Evolutionary conservation across 768 basidiomycete species (phyloP).

Genomic region (Boletus reticuloceps): DNA sequence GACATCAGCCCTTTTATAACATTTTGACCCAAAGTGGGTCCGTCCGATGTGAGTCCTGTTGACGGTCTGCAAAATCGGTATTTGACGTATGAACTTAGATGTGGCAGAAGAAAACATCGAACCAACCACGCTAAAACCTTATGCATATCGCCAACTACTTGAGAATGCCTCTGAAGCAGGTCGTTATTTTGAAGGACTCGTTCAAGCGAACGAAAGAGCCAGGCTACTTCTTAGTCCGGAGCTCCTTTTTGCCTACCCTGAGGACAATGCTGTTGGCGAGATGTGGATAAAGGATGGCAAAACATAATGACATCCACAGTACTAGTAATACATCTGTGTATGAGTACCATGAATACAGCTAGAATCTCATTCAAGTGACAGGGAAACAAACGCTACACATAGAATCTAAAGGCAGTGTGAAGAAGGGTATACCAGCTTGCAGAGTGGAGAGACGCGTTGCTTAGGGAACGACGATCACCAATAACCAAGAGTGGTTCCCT

Average conservation of each 20-base stretch:
- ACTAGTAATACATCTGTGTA: background rate
- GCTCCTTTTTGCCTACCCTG: conserved; percentile 41
- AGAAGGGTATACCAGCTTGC: background rate
- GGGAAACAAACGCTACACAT: background rate
- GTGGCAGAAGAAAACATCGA: conserved; percentile 38
- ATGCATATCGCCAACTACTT: conserved; percentile 24
- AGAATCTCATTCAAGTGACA: background rate
- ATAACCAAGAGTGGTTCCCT: conserved; percentile 50
- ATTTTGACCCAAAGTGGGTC: conserved; percentile 35
- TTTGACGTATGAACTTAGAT: conserved; percentile 19
- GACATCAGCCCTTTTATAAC: conserved; percentile 51
- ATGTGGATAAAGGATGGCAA: conserved; percentile 33
- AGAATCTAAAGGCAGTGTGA: background rate
- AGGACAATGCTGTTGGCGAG: conserved; percentile 41
- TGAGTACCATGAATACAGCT: background rate
- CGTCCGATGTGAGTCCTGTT: conserved; percentile 34
- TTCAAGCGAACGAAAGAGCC: conserved; percentile 26
- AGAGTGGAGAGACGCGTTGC: background rate
- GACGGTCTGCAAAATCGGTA: background rate
- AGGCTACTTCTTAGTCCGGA: conserved; percentile 44
- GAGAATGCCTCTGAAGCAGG: conserved; percentile 24
- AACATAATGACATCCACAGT: background rate
- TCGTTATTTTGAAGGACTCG: conserved; percentile 38
- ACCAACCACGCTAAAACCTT: conserved; percentile 18
- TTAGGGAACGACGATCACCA: conserved; percentile 49